Base-by-base conservation (phyloP, 768 basidiomycete genomes). In the Phylloporus sp. region DNA sequence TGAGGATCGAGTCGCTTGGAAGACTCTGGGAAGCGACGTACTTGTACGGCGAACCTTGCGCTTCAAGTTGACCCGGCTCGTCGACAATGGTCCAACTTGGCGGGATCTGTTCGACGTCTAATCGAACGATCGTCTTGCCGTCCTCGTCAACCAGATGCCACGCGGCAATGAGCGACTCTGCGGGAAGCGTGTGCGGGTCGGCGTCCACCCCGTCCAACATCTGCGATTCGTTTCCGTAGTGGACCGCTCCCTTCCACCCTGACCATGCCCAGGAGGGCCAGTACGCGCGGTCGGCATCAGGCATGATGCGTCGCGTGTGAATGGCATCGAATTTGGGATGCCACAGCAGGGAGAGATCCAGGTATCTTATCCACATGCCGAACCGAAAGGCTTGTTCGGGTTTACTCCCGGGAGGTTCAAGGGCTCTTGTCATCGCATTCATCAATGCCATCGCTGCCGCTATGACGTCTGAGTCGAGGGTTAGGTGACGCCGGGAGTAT, bases 191-290 rank as follows among this genome's bases (percentile, higher is more conserved):
- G 34, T 48, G 50, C 4, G 21, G 20, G 29, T 42, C 37, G 2
- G 24, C 18, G 9, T 41, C 22, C 1, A 21, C 18, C n/a, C 52
- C 38, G 11, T 38, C 14, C 17, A 42, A 14, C 35, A 43, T 23
- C 5, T 45, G 38, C 15, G 33, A 22, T 26, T 46, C 49, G 35
- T 31, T 11, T 18, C 42, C 24, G n/a, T 50, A 56, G 7, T 44
- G 22, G 13, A 52, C 42, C 9, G 55, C 58, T 31, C 61, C 61
- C 21, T 37, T 53, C 61, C 60, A 61, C 2, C 55, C 60, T 5
- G 61, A 48, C 55, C 60, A 61, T 13, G 61, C 58, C 60, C 60
- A 61, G 14, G 61, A 60, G 6, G 58, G 60, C 44, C 50, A 62
- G 26, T 11, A 20, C 1, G 48, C n/a, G 29, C 14, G 20, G 17